A percentile compares a stretch with the other conserved stretches of the same genome.
These are phyloP conservation scores for Aspergillus sp. DNA, from an alignment of 2,329 filamentous ascomycete species.

Conservation along the genomic window DNA sequence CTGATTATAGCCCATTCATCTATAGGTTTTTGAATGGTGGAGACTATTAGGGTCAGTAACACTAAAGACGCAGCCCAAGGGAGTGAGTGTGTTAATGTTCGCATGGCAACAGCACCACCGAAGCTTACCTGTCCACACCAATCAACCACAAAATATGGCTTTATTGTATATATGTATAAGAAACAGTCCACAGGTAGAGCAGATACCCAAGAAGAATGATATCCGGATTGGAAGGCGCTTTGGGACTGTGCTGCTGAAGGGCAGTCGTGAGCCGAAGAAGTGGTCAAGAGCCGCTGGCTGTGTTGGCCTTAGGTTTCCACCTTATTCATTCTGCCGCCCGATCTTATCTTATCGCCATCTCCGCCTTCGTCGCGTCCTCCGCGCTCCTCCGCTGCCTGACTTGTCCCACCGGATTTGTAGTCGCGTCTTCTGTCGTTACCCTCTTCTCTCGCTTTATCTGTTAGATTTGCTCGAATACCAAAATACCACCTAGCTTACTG, in stretches of 20 bases:
- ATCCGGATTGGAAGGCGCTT: not conserved
- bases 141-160: not conserved
- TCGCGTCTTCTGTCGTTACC: not conserved
- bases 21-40: constrained; percentile 9
- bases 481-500: not conserved
- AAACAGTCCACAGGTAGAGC: not conserved
- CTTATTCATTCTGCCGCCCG: constrained; percentile 17
- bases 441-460: not conserved
- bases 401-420: not conserved
- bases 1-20: constrained; percentile 10
- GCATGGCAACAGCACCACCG: constrained; percentile 8
- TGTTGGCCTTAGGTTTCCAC: constrained; percentile 11
- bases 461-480: not conserved
- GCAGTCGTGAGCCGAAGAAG: constrained; percentile 4
- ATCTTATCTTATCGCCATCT: constrained; percentile 40
- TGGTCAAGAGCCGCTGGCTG: constrained; percentile 9
- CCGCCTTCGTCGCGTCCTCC: constrained; percentile 26
- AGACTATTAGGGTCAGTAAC: constrained; percentile 13
- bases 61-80: constrained; percentile 15
- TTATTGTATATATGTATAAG: constrained; percentile 4
- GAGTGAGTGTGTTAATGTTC: constrained; percentile 18
- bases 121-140: constrained; percentile 10
- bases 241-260: not conserved
- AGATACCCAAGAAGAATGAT: not conserved
- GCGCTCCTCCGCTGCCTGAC: not conserved